Evolutionary conservation across 2,329 filamentous ascomycete genomes (phyloP).

Genomic region (Phaeoacremonium minimum): DNA sequence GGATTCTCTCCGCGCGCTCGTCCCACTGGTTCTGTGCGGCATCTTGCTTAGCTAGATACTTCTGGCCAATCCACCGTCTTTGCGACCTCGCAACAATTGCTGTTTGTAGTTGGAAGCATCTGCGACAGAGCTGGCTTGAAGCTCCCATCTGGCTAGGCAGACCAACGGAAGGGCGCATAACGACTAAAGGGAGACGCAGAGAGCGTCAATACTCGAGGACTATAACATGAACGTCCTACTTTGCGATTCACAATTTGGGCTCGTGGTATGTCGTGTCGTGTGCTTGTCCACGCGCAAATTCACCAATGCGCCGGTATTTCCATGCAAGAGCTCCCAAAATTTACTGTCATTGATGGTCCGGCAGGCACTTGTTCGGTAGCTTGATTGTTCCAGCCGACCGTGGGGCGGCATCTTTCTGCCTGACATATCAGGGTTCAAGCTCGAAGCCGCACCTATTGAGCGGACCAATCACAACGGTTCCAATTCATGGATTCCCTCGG

Average conservation of each 20-base stretch:
- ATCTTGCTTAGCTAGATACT: conserved; percentile 37
- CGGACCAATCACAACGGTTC: conserved; percentile 40
- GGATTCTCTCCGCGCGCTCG: conserved; percentile 38
- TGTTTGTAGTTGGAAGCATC: conserved; percentile 7
- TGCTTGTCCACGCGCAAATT: too few relatives aligned
- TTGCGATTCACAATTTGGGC: too few relatives aligned
- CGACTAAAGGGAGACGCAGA: too few relatives aligned
- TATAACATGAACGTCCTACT: too few relatives aligned
- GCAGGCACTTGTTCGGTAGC: conserved; percentile 8
- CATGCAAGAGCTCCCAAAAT: conserved; percentile 3
- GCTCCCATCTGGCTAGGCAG: too few relatives aligned
- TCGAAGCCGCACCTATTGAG: too few relatives aligned
- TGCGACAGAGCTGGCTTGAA: conserved; percentile 8
- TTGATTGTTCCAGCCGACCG: too few relatives aligned
- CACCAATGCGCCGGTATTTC: conserved; percentile 3
- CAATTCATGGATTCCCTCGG: conserved; percentile 51
- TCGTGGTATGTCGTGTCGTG: too few relatives aligned
- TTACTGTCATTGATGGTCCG: conserved; percentile 1
- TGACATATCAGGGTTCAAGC: too few relatives aligned
- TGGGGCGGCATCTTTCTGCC: too few relatives aligned
- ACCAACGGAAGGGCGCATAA: too few relatives aligned
- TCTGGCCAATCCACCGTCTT: conserved; percentile 31
- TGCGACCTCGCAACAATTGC: conserved; percentile 10
- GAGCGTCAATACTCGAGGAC: too few relatives aligned
- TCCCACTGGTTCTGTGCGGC: conserved; percentile 43